phyloP scores from a whole-genome alignment of 2,329 filamentous ascomycete species.

The Mollisiaceae sp. region DNA sequence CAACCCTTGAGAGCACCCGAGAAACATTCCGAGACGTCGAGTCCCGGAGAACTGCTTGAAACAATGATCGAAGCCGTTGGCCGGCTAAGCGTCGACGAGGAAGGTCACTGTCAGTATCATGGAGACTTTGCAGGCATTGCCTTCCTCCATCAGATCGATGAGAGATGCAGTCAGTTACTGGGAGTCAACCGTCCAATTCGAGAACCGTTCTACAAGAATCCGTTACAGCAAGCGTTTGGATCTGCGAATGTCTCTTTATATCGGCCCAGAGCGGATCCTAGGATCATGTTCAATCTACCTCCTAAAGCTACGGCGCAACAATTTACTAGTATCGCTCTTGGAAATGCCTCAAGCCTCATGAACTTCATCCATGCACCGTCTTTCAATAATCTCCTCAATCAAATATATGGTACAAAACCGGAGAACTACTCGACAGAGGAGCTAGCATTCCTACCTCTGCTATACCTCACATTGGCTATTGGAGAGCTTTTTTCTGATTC shows the following conservation, averaged over 20 bases:
- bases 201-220: not conserved
- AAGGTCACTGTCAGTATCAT: slow-evolving; percentile 90
- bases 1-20: not conserved
- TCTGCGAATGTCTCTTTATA: not conserved
- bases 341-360: slow-evolving; percentile 59
- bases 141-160: slow-evolving; percentile 83
- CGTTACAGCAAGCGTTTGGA: slow-evolving; percentile 4
- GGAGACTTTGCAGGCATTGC: slow-evolving; percentile 88
- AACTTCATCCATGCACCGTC: slow-evolving; percentile 78
- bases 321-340: slow-evolving; percentile 59
- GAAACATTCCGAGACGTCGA: not conserved
- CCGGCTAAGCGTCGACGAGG: slow-evolving; percentile 85
- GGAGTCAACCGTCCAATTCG: not conserved
- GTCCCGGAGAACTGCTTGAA: slow-evolving; percentile 56
- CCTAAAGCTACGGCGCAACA: slow-evolving; percentile 58
- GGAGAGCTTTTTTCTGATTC: slow-evolving; percentile 66
- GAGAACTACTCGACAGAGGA: slow-evolving; percentile 67
- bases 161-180: slow-evolving; percentile 75
- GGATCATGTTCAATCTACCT: slow-evolving; percentile 55
- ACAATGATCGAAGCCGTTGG: slow-evolving; percentile 93
- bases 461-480: slow-evolving; percentile 71
- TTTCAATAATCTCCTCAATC: slow-evolving; percentile 76
- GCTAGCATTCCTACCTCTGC: slow-evolving; percentile 66
- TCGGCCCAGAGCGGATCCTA: not conserved
- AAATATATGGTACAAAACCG: slow-evolving; percentile 71